Evolutionary conservation across 2,329 filamentous ascomycete genomes (phyloP).

Genomic region (Penicillium occitanis): DNA sequence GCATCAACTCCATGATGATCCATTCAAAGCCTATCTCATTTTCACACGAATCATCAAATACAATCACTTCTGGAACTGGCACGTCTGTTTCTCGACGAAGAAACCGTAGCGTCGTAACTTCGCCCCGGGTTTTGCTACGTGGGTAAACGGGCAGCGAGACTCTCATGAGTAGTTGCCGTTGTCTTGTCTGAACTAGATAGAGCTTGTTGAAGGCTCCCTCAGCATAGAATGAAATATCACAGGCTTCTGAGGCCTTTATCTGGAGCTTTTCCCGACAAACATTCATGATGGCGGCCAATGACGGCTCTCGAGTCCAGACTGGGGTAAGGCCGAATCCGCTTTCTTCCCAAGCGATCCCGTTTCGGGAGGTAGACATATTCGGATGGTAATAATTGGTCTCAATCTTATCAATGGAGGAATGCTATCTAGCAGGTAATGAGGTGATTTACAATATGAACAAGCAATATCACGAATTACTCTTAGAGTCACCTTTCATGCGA

Average conservation of each 20-base stretch:
- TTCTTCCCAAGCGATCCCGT: not conserved
- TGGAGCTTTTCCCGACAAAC: not conserved
- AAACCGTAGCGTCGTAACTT: slow-evolving; percentile 6
- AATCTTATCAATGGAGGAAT: not conserved
- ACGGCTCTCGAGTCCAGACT: not conserved
- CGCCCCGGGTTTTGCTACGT: not conserved
- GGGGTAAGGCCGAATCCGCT: not conserved
- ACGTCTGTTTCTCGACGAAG: not conserved
- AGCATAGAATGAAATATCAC: not conserved
- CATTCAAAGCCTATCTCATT: slow-evolving; percentile 25
- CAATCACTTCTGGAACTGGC: slow-evolving; percentile 22
- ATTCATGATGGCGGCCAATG: not conserved
- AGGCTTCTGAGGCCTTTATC: not conserved
- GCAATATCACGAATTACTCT: not conserved
- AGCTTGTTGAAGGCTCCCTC: slow-evolving; percentile 14
- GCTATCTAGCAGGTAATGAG: not conserved
- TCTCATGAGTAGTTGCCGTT: not conserved
- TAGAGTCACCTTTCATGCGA: not conserved
- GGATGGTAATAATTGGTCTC: not conserved
- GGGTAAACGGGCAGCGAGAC: slow-evolving; percentile 10
- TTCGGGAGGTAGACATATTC: not conserved
- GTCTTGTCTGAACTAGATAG: not conserved
- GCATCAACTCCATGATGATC: slow-evolving; percentile 20
- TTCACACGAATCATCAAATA: slow-evolving; percentile 21
- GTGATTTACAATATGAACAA: not conserved